phyloP scores from a whole-genome alignment of 78 protist species.

The Anaeramoeba ignava region DNA sequence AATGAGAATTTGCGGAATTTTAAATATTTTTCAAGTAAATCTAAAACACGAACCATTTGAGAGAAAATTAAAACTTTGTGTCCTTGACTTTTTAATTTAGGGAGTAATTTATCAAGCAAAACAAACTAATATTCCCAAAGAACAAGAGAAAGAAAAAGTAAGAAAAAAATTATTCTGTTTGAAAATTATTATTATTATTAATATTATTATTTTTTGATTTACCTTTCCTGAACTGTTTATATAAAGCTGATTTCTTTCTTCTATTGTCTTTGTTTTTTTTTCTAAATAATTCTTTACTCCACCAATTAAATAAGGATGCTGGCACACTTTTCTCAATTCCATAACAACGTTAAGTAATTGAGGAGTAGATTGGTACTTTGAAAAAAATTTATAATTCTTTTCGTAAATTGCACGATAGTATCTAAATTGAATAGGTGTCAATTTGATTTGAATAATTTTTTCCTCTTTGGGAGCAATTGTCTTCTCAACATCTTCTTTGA shows the following conservation, averaged over 20 bases:
- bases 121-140: too few relatives aligned
- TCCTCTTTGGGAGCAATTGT: neutral
- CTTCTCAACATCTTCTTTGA: neutral
- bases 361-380: too few relatives aligned
- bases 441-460: neutral
- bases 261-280: too few relatives aligned
- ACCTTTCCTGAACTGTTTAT: too few relatives aligned
- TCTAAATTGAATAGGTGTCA: conserved; percentile 7
- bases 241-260: too few relatives aligned
- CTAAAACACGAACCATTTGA: conserved; percentile 87
- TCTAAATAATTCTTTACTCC: too few relatives aligned
- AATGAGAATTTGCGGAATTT: neutral
- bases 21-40: conserved; percentile 55
- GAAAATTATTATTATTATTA: too few relatives aligned
- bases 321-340: conserved; percentile 19
- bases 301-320: too few relatives aligned
- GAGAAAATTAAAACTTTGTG: conserved; percentile 74
- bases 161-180: too few relatives aligned
- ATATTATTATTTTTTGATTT: too few relatives aligned
- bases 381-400: conserved; percentile 4
- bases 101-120: conserved; percentile 50
- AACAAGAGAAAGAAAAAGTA: too few relatives aligned
- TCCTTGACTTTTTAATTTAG: conserved; percentile 33
- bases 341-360: neutral
- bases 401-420: neutral